Evolutionary conservation across 495 filamentous ascomycete genomes (phyloP).

Genomic region (Hyaloscypha hepaticicola): DNA sequence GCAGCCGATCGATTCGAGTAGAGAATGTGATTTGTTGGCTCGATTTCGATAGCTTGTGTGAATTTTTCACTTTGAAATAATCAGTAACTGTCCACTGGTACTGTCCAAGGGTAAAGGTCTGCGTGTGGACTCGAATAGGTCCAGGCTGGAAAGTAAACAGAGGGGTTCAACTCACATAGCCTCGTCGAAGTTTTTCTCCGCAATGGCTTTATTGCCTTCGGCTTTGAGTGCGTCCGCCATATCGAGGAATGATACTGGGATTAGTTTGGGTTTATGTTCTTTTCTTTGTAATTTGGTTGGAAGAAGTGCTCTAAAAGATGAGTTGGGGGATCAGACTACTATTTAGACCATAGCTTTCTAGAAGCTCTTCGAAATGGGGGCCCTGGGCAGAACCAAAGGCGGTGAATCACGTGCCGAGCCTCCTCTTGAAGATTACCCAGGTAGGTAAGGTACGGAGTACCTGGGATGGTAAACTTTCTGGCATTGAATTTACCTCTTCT

Average conservation of each 20-base stretch:
- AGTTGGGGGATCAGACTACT: slow-evolving; percentile 2
- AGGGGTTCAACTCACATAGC: slow-evolving; percentile 70
- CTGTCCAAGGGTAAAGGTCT: neutral
- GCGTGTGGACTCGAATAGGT: neutral
- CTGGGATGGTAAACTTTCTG: no score
- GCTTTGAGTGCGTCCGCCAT: slow-evolving; percentile 75
- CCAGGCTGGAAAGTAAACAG: slow-evolving; percentile 27
- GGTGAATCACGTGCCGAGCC: neutral
- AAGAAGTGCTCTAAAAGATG: neutral
- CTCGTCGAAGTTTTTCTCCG: slow-evolving; percentile 92
- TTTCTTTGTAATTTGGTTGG: neutral
- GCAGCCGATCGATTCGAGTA: slow-evolving; percentile 97
- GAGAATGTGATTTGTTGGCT: slow-evolving; percentile 87
- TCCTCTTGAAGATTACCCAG: no score
- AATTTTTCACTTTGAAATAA: slow-evolving; percentile 77
- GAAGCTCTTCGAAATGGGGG: neutral
- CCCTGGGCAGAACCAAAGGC: neutral
- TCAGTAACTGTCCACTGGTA: neutral
- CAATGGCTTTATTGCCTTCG: slow-evolving; percentile 96
- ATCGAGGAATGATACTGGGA: neutral
- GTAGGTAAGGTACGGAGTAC: no score
- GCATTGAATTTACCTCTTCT: neutral
- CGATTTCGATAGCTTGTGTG: slow-evolving; percentile 86
- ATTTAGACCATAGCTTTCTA: neutral
- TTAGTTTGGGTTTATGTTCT: neutral